Percentiles rank a stretch among this genome's conserved stretches.
These are phyloP conservation scores for Lonicera japonica DNA, from an alignment of 129 eudicot genomes.

Conservation along the genomic window DNA sequence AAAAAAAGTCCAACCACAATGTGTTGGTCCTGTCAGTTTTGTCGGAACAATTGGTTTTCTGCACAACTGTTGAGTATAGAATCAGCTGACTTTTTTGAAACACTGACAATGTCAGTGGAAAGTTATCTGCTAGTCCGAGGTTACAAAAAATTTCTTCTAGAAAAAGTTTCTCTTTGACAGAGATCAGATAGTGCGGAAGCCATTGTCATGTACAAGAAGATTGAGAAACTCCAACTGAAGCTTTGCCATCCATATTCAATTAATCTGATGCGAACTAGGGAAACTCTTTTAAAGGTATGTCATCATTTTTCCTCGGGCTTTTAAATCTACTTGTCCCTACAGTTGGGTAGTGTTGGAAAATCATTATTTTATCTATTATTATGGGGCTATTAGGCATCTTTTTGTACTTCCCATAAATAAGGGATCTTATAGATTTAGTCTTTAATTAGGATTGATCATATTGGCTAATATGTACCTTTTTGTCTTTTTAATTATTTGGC, in stretches of 20 bases:
- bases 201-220: slow-evolving; percentile 38
- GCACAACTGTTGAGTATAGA: background rate
- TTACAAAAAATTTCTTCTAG: background rate
- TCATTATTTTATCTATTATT: too few relatives aligned
- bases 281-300: slow-evolving; percentile 61
- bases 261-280: slow-evolving; percentile 69
- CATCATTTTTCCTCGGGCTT: background rate
- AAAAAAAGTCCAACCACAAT: too few relatives aligned
- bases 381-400: too few relatives aligned
- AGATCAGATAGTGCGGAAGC: slow-evolving; percentile 57
- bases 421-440: too few relatives aligned
- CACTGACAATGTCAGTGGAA: background rate
- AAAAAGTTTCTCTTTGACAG: slow-evolving; percentile 36
- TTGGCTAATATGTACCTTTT: too few relatives aligned
- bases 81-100: background rate
- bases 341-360: too few relatives aligned
- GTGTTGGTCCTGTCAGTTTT: too few relatives aligned
- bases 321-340: background rate
- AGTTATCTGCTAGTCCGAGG: background rate
- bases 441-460: too few relatives aligned
- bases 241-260: slow-evolving; percentile 66
- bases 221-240: slow-evolving; percentile 70
- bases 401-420: too few relatives aligned
- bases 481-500: too few relatives aligned
- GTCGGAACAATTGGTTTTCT: too few relatives aligned